Conservation (phyloP, 2,329 filamentous ascomycete genomes). For the Aureobasidium sp. region DNA sequence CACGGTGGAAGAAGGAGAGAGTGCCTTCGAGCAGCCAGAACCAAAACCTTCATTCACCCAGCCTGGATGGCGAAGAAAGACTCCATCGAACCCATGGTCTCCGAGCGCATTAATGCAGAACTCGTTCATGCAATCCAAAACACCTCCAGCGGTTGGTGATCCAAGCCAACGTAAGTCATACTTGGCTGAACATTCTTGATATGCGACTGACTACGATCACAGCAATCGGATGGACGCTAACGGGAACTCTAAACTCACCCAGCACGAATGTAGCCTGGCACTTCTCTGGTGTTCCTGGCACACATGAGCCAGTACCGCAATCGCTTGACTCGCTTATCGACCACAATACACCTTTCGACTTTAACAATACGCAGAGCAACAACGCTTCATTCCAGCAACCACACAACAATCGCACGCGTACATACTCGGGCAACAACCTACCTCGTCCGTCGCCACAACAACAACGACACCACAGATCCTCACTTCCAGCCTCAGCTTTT, state of each 20-base stretch:
- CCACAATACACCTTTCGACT: neutral
- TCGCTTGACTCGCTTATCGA: conserved; percentile 19
- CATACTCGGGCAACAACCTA: conserved; percentile 14
- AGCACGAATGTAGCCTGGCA: conserved; percentile 77
- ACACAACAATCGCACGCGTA: neutral
- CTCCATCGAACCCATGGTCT: conserved; percentile 37
- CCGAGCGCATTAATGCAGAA: conserved; percentile 28
- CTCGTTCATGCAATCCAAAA: conserved; percentile 5
- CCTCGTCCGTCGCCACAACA: neutral
- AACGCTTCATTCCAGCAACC: neutral
- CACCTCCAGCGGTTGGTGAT: neutral
- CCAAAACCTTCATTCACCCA: conserved; percentile 43
- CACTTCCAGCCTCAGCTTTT: neutral
- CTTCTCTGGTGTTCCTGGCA: conserved; percentile 53
- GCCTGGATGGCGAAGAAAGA: conserved; percentile 44
- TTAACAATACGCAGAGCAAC: conserved; percentile 5
- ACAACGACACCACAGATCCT: neutral
- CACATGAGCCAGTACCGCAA: conserved; percentile 22
- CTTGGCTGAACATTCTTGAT: fast-evolving
- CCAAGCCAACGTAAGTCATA: neutral
- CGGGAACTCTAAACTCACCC: conserved; percentile 77
- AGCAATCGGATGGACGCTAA: conserved; percentile 80
- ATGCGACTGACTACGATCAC: neutral
- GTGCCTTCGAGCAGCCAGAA: conserved; percentile 49
- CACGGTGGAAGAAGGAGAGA: conserved; percentile 69